Percentiles rank a stretch among this genome's conserved stretches.
Evolutionary conservation across 164 flowering plant species (phyloP).

Genomic region (Cinnamomum chago): DNA sequence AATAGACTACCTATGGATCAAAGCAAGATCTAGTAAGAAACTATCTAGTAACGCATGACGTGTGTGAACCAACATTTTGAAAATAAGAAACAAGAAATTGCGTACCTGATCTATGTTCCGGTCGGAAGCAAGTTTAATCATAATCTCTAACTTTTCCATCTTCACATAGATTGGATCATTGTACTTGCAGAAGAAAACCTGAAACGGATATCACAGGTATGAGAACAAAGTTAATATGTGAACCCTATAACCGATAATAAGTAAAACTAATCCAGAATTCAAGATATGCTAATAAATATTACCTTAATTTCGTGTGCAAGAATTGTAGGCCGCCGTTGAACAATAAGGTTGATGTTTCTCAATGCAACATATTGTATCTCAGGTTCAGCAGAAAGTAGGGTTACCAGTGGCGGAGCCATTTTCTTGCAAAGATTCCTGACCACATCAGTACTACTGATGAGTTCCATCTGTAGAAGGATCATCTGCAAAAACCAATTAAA

Average conservation of each 20-base stretch:
- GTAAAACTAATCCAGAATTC: neutral
- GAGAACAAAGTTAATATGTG: neutral
- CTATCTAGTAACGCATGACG: neutral
- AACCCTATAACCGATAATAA: neutral
- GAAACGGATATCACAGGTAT: neutral
- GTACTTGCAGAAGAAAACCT: slow-evolving; percentile 99
- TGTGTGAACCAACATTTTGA: neutral
- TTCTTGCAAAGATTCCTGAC: slow-evolving; percentile 98
- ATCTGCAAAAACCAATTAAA: slow-evolving; percentile 46
- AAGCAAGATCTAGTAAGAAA: too few relatives aligned
- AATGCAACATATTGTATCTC: slow-evolving; percentile 99
- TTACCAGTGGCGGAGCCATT: slow-evolving; percentile 99
- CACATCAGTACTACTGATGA: slow-evolving; percentile 92
- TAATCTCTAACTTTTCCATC: slow-evolving; percentile 94
- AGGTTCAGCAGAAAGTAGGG: slow-evolving; percentile 99
- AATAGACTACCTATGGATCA: neutral
- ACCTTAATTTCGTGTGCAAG: slow-evolving; percentile 99
- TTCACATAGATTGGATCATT: slow-evolving; percentile 98
- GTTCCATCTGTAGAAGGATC: slow-evolving; percentile 99
- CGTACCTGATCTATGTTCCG: slow-evolving; percentile 95
- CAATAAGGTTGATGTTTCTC: slow-evolving; percentile 93
- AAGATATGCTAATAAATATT: slow-evolving; percentile 1
- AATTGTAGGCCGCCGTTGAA: slow-evolving; percentile 91
- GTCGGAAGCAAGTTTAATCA: slow-evolving; percentile 99
- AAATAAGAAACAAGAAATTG: neutral